These are phyloP conservation scores for Fusarium brevicatenulatum DNA, from an alignment of 2,329 filamentous ascomycete genomes.

Conservation along the genomic window DNA sequence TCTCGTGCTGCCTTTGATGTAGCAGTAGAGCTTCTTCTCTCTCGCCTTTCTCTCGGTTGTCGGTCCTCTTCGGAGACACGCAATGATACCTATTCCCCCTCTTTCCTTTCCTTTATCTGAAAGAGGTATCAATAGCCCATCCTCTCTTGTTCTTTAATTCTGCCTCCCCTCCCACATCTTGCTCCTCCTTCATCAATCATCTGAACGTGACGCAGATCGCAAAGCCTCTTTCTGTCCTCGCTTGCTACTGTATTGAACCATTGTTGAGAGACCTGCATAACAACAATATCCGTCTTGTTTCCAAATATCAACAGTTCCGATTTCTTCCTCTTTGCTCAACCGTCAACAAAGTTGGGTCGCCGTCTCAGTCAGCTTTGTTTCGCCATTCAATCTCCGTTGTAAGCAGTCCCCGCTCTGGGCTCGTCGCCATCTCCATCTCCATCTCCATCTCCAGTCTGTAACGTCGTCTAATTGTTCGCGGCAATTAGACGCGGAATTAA, in stretches of 20 bases:
- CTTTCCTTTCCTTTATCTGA: constrained; percentile 10
- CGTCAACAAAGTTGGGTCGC: constrained; percentile 26
- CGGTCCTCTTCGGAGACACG: constrained; percentile 24
- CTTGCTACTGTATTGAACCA: constrained; percentile 1
- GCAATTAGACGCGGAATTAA: constrained; percentile 25
- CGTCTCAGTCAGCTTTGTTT: constrained; percentile 15
- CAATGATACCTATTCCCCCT: constrained; percentile 8
- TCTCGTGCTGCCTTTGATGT: constrained; percentile 35
- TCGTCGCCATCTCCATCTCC: background rate
- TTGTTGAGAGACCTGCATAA: constrained; percentile 18
- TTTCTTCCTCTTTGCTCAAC: constrained; percentile 23
- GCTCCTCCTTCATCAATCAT: constrained; percentile 11
- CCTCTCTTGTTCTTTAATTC: constrained; percentile 25
- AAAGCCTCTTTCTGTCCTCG: constrained; percentile 20
- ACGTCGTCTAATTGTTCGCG: constrained; percentile 13
- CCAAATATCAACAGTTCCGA: constrained; percentile 10
- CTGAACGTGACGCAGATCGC: constrained; percentile 28
- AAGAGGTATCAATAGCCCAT: constrained; percentile 28
- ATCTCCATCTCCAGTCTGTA: background rate
- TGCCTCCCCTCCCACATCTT: constrained; percentile 31
- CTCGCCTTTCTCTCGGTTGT: constrained; percentile 33
- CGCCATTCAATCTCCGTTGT: constrained; percentile 29
- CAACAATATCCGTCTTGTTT: constrained; percentile 16
- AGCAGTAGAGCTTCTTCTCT: constrained; percentile 12
- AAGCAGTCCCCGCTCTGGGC: constrained; percentile 5